Evolutionary conservation across 129 eudicot species (phyloP), one percentile per base, ranked within the genome.

Genomic region (Cynara cardunculus): DNA sequence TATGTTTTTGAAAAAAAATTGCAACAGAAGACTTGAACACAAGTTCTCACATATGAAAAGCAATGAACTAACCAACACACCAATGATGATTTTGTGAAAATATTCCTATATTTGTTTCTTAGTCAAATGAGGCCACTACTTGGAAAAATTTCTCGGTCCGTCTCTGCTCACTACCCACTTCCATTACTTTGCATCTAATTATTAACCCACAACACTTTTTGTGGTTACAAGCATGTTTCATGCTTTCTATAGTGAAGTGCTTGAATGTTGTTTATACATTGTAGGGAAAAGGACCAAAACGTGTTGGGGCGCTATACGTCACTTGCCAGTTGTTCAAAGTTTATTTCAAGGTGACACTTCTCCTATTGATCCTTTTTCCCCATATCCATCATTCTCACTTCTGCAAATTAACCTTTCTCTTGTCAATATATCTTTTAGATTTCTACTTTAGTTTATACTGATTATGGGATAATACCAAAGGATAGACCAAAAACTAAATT

Each of bases 301-400:
- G 97, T 84, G 94, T 95, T 75, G 99, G 99, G 78, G 99, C 99
- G 7, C 83, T 95, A 39, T 89, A 95, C 69, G 97, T 95, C 84
- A 92, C 99, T 53, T 95, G 99, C 88, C 99, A 95, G 75, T 81
- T 95, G 76, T 95, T 95, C 80, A 95, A 95, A 86, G 91, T 90
- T 27, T 95, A 95, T 91, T 95, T 95, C 89, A 92, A 95, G 94
- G 94, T 90, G 70, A 74, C 59, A 18, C 24, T 31, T 37, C 67
- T 16, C 53, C 66, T 73, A 44, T 46, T 44, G 14, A 13, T 28
- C 25, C 75, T 69, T 25, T n/a, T 49, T 61, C 30, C 21, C 16
- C 21, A 56, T 59, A 22, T 32, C 19, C 19, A 69, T 21, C n/a
- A 4, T 30, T 41, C n/a, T 34, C 27, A 16, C 83, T 24, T 39